Base-by-base conservation (phyloP, 2,329 filamentous ascomycete genomes). In the Ustilaginoidea virens region DNA sequence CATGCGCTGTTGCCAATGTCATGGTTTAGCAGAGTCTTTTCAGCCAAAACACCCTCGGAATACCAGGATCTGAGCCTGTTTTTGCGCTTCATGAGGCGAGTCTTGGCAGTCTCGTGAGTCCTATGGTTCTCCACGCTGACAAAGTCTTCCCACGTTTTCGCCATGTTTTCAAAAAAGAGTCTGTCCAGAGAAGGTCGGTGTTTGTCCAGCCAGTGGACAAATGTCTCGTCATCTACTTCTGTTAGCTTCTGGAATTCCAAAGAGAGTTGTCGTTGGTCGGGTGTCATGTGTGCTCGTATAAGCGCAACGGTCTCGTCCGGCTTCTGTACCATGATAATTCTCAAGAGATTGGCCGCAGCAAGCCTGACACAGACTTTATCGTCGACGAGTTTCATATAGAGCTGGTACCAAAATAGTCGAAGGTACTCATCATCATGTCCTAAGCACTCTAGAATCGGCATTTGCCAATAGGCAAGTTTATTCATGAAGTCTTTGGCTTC, bases 391-490 rank as follows among this genome's bases (percentile, higher is more conserved):
- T 92, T 92, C 6, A 76, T 75, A 48, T 96, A 98, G 3, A 98
- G 70, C 35, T 94, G 73, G 44, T 93, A 96, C 63, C 85, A 94
- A 23, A 96, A 70, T 19, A 94, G 64, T 37, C 78, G 79, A 43
- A 94, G 68, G 44, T 81, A 80, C 7, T 82, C 75, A n/a, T 80
- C 72, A 25, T 93, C 83, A 5, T 69, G 63, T 3, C 80, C 78
- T 11, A 90, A 72, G 4, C 77, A 73, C 2, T 75, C 76, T 11
- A 98, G 60, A 11, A 98, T 73, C 12, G 93, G 80, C 13, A 82
- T 85, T 49, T 96, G 90, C 90, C 90, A 98, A 51, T 94, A 96
- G 0, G 82, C 73, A 42, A 98, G 71, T 46, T 85, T 87, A 34
- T 81, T 69, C 51, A 98, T 69, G 33, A 92, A 83, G 1, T 66